Evolutionary conservation across 108 stramenopile species (phyloP), one percentile per base, ranked within the genome.

Genomic region (Pseudonitzschia delicatissima): DNA sequence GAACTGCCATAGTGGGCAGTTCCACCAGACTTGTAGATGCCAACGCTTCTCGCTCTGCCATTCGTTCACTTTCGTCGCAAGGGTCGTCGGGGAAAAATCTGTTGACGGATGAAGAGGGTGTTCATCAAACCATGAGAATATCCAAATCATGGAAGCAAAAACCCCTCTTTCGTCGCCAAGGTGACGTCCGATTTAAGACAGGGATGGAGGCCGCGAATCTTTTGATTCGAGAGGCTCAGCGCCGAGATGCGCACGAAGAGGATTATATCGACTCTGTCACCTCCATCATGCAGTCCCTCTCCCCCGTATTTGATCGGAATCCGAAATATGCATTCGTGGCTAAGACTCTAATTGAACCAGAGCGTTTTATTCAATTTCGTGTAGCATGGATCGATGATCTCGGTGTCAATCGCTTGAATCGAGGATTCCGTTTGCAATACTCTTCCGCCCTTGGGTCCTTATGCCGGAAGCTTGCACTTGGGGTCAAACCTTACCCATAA

Each of bases 291-390:
- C 79, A 81, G 40, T 84, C 81, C 37, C 74, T 98, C 11, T 90
- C 91, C 15, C 94, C 95, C 32, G 78, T 98, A 35, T 97, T 98
- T 67, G 97, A 98, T 61, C 82, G 97, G 15, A 95, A 90, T 66
- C 97, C 97, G 2, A 81, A 93, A 26, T 96, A 96, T 67, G 97
- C 97, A 23, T 98, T 96, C 77, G 86, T 94, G 12, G 96, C 96
- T 40, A 98, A 98, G 71, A 91, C 93, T 25, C 52, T 96, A 50
- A 87, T 96, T 74, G 95, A 96, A 62, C 95, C 95, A 11, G 95
- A 96, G 64, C 82, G 95, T 6, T 82, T 83, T 49, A 66, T 96
- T 62, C 87, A 88, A 66, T 96, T 96, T 74, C 89, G 92, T 33
- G 92, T 94, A 27, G 79, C 89, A 0, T 96, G 92, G 92, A 83